Conservation (phyloP, 73 alveolate genomes). For the Tetrahymena malaccensis region DNA sequence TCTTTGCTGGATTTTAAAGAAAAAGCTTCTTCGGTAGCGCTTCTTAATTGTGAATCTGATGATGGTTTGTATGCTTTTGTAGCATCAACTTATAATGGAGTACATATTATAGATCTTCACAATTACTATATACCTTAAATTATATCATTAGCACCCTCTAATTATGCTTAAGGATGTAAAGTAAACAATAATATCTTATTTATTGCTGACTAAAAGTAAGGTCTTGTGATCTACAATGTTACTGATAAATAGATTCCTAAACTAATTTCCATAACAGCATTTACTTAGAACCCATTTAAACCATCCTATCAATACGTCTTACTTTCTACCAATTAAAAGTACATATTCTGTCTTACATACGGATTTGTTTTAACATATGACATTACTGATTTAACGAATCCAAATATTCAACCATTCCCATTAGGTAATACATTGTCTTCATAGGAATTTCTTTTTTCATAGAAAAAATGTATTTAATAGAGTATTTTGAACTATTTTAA, state of each 20-base stretch:
- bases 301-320: background rate
- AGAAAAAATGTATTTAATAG: too few relatives aligned
- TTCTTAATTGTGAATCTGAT: background rate
- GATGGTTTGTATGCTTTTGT: background rate
- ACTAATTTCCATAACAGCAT: background rate
- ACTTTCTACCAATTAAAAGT: background rate
- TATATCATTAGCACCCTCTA: background rate
- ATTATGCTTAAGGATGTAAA: background rate
- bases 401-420: background rate
- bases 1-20: background rate
- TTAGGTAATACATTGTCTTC: background rate
- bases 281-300: background rate
- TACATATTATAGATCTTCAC: background rate
- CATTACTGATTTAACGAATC: background rate
- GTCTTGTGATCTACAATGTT: background rate
- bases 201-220: background rate
- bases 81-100: background rate
- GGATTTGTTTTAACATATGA: background rate
- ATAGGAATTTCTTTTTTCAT: too few relatives aligned
- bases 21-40: background rate
- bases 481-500: too few relatives aligned
- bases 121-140: background rate
- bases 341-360: background rate
- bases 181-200: background rate
- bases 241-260: background rate